These are phyloP conservation scores for Chlamydomonas sp. DNA, from an alignment of 139 green algal genomes.

Conservation along the genomic window DNA sequence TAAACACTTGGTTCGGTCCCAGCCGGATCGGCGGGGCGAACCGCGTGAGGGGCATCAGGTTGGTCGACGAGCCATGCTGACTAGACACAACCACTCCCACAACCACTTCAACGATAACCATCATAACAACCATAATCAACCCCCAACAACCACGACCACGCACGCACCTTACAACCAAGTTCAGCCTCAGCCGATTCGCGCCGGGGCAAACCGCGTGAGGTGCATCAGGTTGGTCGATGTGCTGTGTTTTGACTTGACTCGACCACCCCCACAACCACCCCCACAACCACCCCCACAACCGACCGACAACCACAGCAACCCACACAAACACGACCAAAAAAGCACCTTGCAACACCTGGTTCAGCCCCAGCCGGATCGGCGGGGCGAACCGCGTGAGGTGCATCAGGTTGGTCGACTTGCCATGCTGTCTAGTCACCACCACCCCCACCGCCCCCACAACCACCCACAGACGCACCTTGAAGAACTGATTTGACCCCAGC, in stretches of 20 bases:
- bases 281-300: neutral
- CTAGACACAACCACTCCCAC: too few relatives aligned
- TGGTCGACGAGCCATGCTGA: conserved; percentile 2
- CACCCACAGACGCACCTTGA: neutral
- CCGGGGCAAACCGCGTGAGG: neutral
- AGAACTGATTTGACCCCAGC: neutral
- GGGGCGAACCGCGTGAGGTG: conserved; percentile 44
- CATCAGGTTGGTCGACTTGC: conserved; percentile 28
- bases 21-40: conserved; percentile 41
- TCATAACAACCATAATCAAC: too few relatives aligned
- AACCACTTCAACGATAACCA: neutral
- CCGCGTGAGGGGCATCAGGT: conserved; percentile 38
- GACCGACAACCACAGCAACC: neutral
- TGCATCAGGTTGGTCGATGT: neutral
- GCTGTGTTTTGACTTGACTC: neutral
- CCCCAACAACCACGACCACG: neutral
- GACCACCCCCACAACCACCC: too few relatives aligned
- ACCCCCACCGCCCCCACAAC: too few relatives aligned
- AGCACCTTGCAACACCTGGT: conserved; percentile 33
- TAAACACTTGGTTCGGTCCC: conserved; percentile 28
- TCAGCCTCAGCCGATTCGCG: neutral
- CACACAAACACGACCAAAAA: neutral
- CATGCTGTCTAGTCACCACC: too few relatives aligned
- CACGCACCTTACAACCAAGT: neutral
- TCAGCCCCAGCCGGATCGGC: conserved; percentile 24